phyloP scores from a whole-genome alignment of 768 basidiomycete species.

The Boletus rubescentipes region DNA sequence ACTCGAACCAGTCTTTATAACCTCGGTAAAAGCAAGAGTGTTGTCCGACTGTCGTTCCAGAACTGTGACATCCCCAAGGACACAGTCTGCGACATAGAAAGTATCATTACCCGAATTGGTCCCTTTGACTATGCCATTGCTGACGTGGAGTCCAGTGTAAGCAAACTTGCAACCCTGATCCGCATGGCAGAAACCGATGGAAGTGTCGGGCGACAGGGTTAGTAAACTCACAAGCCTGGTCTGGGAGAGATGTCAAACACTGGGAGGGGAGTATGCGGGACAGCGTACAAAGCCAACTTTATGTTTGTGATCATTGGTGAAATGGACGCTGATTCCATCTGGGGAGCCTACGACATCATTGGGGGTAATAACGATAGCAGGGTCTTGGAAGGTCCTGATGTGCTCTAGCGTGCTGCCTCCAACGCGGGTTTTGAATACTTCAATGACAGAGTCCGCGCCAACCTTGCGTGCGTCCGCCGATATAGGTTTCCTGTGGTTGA shows the following conservation, averaged over 20 bases:
- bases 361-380: constrained; percentile 53
- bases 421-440: constrained; percentile 59
- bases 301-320: constrained; percentile 64
- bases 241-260: constrained; percentile 12
- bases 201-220: constrained; percentile 39
- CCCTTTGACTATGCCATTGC: constrained; percentile 62
- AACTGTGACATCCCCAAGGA: constrained; percentile 47
- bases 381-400: constrained; percentile 56
- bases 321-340: constrained; percentile 63
- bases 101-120: constrained; percentile 48
- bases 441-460: constrained; percentile 73
- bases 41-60: constrained; percentile 61
- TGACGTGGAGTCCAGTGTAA: constrained; percentile 45
- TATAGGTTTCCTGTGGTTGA: constrained; percentile 65
- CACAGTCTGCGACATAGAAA: constrained; percentile 54
- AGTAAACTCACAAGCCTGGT: constrained; percentile 26
- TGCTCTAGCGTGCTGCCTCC: constrained; percentile 48
- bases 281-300: constrained; percentile 55
- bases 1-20: constrained; percentile 49
- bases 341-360: constrained; percentile 70
- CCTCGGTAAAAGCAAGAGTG: constrained; percentile 52
- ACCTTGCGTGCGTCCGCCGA: constrained; percentile 37
- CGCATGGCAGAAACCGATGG: constrained; percentile 64
- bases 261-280: not conserved
- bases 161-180: constrained; percentile 62